A percentile compares a stretch with the other conserved stretches of the same genome.
phyloP scores from a whole-genome alignment of 179 eudicot species.

The Silene noctiflora region DNA sequence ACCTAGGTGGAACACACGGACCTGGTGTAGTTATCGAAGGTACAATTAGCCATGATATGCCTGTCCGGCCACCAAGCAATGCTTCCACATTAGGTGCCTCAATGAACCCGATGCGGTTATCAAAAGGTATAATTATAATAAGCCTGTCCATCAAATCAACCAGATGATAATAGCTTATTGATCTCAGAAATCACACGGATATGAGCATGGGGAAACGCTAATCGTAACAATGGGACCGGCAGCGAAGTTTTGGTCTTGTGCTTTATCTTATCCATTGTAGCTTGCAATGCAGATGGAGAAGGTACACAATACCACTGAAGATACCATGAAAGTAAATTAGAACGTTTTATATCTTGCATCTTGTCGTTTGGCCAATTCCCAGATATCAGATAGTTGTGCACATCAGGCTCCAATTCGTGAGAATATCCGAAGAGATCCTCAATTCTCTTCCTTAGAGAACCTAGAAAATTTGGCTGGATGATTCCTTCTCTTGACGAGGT shows the following conservation, averaged over 20 bases:
- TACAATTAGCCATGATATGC: neutral
- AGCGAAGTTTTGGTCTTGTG: constrained; percentile 32
- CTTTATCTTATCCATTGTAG: constrained; percentile 43
- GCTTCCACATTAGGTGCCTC: neutral
- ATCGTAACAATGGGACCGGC: constrained; percentile 55
- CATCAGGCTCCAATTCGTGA: constrained; percentile 30
- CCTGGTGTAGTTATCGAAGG: neutral
- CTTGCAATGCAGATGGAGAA: constrained; percentile 42
- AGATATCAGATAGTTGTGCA: constrained; percentile 42
- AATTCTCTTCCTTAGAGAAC: constrained; percentile 72
- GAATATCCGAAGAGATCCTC: constrained; percentile 53
- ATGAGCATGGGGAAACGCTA: constrained; percentile 67
- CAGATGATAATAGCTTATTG: constrained; percentile 28
- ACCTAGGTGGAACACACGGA: neutral
- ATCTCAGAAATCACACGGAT: constrained; percentile 50
- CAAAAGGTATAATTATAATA: neutral
- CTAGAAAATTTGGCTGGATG: constrained; percentile 67
- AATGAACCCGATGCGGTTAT: neutral
- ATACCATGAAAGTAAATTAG: constrained; percentile 70
- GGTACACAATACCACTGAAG: constrained; percentile 81
- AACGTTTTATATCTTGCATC: constrained; percentile 31
- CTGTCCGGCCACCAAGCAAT: neutral
- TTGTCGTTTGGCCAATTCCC: constrained; percentile 66
- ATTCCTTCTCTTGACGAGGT: constrained; percentile 55
- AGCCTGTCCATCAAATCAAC: constrained; percentile 1